Evolutionary conservation across 495 filamentous ascomycete species (phyloP).

Genomic region (Sphaerosporella brunnea): DNA sequence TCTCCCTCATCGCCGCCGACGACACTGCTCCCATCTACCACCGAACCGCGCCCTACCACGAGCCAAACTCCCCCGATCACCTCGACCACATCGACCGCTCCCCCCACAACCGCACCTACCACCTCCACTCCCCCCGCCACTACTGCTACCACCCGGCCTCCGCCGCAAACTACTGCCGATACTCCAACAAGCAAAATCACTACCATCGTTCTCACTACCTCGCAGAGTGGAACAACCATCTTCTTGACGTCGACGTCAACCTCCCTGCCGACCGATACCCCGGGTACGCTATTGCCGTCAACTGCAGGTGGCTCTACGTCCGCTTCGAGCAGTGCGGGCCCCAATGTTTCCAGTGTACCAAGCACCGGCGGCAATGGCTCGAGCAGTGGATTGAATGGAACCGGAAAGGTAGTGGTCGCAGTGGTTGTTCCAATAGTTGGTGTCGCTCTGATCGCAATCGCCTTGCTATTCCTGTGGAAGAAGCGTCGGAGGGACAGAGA

Average conservation of each 20-base stretch:
- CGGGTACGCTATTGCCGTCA: background rate
- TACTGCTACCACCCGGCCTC: background rate
- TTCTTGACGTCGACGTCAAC: background rate
- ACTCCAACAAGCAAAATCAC: background rate
- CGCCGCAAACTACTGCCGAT: too few relatives aligned
- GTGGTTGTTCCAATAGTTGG: constrained; percentile 85
- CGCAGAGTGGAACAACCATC: background rate
- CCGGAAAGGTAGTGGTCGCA: constrained; percentile 69
- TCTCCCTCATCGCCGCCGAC: background rate
- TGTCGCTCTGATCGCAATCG: constrained; percentile 63
- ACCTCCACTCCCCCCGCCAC: constrained; percentile 16
- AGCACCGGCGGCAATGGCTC: constrained; percentile 1
- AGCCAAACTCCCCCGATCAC: constrained; percentile 20
- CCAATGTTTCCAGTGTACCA: constrained; percentile 8
- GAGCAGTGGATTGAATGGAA: constrained; percentile 36
- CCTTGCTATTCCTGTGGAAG: constrained; percentile 67
- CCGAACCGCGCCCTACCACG: background rate
- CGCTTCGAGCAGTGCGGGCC: constrained; percentile 10
- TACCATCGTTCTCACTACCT: background rate
- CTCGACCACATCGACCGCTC: constrained; percentile 20
- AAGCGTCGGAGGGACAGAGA: constrained; percentile 68
- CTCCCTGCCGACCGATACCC: background rate
- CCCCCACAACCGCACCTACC: constrained; percentile 18
- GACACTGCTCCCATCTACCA: background rate
- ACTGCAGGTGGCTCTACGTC: background rate